phyloP scores from a whole-genome alignment of 495 filamentous ascomycete genomes.

The Podospora sp. region DNA sequence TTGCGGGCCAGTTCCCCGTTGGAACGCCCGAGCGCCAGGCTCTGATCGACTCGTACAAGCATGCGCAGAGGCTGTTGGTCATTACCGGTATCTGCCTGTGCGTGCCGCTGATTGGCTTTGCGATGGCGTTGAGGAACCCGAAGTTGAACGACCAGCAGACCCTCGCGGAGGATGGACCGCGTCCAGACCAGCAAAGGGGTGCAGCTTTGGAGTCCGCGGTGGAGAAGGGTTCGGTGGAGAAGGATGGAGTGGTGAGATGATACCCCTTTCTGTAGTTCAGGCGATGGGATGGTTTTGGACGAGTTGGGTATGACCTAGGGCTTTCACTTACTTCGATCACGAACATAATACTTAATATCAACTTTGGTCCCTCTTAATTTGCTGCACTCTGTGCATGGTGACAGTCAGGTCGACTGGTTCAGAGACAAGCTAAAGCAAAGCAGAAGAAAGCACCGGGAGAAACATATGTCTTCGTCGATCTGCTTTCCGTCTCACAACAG shows the following conservation, averaged over 20 bases:
- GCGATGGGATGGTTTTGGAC: neutral
- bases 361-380: neutral
- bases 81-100: constrained; percentile 56
- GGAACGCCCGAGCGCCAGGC: constrained; percentile 49
- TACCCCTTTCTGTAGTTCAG: neutral
- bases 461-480: too few relatives aligned
- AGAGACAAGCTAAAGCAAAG: too few relatives aligned
- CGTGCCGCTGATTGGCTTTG: constrained; percentile 50
- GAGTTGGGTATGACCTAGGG: too few relatives aligned
- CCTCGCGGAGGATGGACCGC: neutral
- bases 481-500: too few relatives aligned
- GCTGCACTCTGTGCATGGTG: too few relatives aligned
- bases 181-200: neutral
- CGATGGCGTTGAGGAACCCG: constrained; percentile 46
- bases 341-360: neutral
- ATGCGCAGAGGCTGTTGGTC: constrained; percentile 50
- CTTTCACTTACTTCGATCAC: neutral
- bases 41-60: constrained; percentile 48
- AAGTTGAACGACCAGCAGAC: constrained; percentile 48
- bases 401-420: too few relatives aligned
- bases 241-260: neutral
- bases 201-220: neutral
- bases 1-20: constrained; percentile 40
- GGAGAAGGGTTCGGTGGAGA: neutral
- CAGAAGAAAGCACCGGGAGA: too few relatives aligned